Evolutionary conservation across 768 basidiomycete species (phyloP).

Genomic region (Collybia sordida): DNA sequence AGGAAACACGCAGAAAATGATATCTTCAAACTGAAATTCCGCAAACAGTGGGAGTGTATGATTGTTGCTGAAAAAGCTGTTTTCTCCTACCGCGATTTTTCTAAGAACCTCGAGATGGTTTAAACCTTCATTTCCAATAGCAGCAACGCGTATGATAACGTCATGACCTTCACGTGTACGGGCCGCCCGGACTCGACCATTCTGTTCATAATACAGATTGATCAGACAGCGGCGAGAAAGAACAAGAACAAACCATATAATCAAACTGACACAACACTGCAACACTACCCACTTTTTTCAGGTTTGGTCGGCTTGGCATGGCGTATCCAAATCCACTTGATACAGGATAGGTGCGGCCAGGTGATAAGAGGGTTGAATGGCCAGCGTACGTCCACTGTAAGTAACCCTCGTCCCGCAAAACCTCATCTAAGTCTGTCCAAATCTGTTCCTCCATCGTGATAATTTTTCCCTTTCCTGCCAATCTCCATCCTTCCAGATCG

Average conservation of each 20-base stretch:
- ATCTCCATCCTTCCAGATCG: neutral
- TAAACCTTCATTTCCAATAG: slow-evolving; percentile 3
- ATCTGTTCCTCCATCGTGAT: neutral
- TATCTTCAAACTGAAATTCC: slow-evolving; percentile 18
- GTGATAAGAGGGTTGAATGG: neutral
- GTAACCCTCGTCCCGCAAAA: neutral
- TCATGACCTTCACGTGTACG: slow-evolving; percentile 12
- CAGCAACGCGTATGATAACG: slow-evolving; percentile 8
- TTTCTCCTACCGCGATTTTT: slow-evolving; percentile 6
- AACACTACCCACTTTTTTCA: neutral
- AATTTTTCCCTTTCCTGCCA: neutral
- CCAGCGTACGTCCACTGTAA: neutral
- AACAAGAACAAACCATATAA: neutral
- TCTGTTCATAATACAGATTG: slow-evolving; percentile 8
- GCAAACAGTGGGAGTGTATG: slow-evolving; percentile 18
- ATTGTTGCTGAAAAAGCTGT: slow-evolving; percentile 6
- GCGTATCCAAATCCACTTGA: slow-evolving; percentile 3
- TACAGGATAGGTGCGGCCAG: neutral
- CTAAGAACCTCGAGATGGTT: slow-evolving; percentile 11
- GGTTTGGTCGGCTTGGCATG: neutral
- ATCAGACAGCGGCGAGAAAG: too few species aligned
- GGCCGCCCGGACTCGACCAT: slow-evolving; percentile 5
- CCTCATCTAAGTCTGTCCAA: neutral
- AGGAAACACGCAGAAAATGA: slow-evolving; percentile 21
- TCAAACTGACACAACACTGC: neutral